Percentiles rank a stretch among this genome's conserved stretches.
Conservation (phyloP, 1,139 yeast species). For the Taphrina populina region DNA sequence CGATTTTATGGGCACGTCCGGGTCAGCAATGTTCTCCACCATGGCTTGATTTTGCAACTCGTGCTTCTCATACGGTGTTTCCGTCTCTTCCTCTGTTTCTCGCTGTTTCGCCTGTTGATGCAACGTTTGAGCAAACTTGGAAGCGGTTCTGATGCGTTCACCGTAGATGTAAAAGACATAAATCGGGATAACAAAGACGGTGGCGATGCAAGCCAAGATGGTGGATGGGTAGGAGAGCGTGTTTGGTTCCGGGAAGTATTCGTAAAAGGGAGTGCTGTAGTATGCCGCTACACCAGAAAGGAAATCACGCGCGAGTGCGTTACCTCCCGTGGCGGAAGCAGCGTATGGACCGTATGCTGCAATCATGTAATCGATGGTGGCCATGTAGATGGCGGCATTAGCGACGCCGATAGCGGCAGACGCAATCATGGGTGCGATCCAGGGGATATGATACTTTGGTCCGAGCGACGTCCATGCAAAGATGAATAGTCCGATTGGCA, state of each 20-base stretch:
- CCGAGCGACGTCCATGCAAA: conserved; percentile 50
- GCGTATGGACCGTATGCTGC: conserved; percentile 50
- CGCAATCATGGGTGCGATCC: conserved; percentile 49
- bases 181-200: conserved; percentile 46
- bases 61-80: conserved; percentile 12
- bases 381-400: conserved; percentile 48
- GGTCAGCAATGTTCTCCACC: too few species aligned
- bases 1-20: too few species aligned
- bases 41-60: background rate
- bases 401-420: conserved; percentile 47
- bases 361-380: conserved; percentile 49
- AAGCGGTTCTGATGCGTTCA: conserved; percentile 53
- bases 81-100: conserved; percentile 14
- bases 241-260: conserved; percentile 42
- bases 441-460: conserved; percentile 43
- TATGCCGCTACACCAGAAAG: conserved; percentile 48
- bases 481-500: conserved; percentile 48
- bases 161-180: conserved; percentile 51
- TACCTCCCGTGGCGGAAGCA: conserved; percentile 51
- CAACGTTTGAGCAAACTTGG: conserved; percentile 45
- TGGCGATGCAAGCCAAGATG: conserved; percentile 46
- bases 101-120: conserved; percentile 8
- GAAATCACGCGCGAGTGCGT: conserved; percentile 50
- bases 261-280: conserved; percentile 47
- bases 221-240: conserved; percentile 49